Evolutionary conservation across 257 asterid species (phyloP).

Genomic region (Nicotiana attenuata): DNA sequence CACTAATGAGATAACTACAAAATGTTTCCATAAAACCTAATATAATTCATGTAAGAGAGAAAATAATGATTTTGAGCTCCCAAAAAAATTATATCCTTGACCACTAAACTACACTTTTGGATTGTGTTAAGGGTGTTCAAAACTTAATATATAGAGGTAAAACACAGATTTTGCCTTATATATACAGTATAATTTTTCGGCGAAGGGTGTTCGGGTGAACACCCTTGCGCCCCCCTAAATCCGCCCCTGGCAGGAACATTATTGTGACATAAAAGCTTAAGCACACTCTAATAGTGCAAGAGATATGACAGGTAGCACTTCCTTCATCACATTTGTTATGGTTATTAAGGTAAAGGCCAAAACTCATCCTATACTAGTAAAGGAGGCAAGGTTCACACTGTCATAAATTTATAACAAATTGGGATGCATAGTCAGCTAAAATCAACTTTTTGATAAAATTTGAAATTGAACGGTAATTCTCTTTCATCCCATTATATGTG

Average conservation of each 20-base stretch:
- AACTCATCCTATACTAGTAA: neutral
- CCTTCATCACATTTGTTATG: neutral
- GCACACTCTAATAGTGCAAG: neutral
- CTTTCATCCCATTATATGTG: neutral
- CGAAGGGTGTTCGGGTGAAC: no score
- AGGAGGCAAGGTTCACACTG: neutral
- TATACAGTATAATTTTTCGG: no score
- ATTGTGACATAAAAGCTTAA: neutral
- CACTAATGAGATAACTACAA: neutral
- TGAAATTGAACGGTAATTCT: neutral
- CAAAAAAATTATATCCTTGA: no score
- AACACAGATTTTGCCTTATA: no score
- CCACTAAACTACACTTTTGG: no score
- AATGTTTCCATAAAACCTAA: neutral
- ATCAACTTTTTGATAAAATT: neutral
- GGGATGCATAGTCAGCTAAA: neutral
- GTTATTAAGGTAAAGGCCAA: neutral
- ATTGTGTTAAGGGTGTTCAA: no score
- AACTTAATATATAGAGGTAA: no score
- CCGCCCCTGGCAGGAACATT: conserved; percentile 4
- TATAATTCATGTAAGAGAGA: neutral
- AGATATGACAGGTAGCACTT: neutral
- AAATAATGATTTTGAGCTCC: neutral
- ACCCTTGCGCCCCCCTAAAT: no score
- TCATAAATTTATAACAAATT: neutral